Percentiles rank a stretch among this genome's conserved stretches.
Conservation (phyloP, 2,329 filamentous ascomycete species). For the Mycosphaerella sp. region DNA sequence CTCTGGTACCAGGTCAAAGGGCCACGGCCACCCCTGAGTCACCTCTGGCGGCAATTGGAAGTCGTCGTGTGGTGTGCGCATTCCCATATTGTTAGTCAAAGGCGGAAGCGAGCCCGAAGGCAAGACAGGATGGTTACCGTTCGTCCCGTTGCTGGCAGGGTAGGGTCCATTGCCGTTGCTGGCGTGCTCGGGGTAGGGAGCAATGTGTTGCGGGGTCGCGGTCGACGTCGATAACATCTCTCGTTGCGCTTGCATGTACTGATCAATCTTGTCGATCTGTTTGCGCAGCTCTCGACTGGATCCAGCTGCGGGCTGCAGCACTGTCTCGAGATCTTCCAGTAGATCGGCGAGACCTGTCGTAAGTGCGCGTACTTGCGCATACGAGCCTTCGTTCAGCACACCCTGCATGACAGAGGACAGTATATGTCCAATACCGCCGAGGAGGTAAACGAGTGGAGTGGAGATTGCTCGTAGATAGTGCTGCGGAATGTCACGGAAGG, state of each 20-base stretch:
- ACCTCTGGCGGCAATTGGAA: slow-evolving; percentile 39
- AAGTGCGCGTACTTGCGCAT: slow-evolving; percentile 38
- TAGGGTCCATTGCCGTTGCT: not conserved
- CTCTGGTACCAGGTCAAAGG: slow-evolving; percentile 22
- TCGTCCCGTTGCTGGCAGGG: not conserved
- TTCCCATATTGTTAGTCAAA: slow-evolving; percentile 14
- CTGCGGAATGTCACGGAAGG: slow-evolving; percentile 40
- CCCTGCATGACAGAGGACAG: slow-evolving; percentile 45
- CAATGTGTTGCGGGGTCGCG: not conserved
- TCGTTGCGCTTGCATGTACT: slow-evolving; percentile 35
- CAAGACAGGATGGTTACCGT: slow-evolving; percentile 1
- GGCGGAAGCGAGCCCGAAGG: slow-evolving; percentile 1
- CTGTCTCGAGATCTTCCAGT: slow-evolving; percentile 40
- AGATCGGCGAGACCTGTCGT: slow-evolving; percentile 43
- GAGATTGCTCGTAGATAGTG: slow-evolving; percentile 45
- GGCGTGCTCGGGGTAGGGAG: not conserved
- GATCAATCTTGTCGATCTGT: slow-evolving; percentile 42
- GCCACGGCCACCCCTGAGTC: slow-evolving; percentile 40
- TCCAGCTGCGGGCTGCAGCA: slow-evolving; percentile 37
- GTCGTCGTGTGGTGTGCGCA: slow-evolving; percentile 26
- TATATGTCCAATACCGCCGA: slow-evolving; percentile 46
- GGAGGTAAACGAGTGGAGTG: slow-evolving; percentile 45
- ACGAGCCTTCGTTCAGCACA: slow-evolving; percentile 39
- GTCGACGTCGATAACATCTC: slow-evolving; percentile 16
- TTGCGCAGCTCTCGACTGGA: slow-evolving; percentile 37